Percentiles rank a stretch among this genome's conserved stretches.
Conservation (phyloP, 1,284 basidiomycete genomes). For the Trametes pubescens region DNA sequence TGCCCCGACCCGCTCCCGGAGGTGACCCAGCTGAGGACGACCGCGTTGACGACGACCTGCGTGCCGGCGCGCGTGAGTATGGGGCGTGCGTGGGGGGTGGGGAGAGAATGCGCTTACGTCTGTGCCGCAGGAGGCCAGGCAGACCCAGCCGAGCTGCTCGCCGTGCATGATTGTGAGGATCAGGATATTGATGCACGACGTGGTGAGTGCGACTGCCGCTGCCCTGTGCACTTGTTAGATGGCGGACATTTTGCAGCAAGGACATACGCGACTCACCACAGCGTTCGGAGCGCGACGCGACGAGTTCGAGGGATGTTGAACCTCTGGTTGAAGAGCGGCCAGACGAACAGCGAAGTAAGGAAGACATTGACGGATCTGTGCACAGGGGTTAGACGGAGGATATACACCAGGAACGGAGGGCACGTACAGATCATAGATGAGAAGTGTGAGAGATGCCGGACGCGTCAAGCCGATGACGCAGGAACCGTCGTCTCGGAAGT, state of each 20-base stretch:
- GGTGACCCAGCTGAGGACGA: slow-evolving; percentile 41
- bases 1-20: slow-evolving; percentile 22
- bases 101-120: slow-evolving; percentile 46
- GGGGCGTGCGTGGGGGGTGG: too few relatives aligned
- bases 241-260: too few relatives aligned
- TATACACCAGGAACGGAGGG: slow-evolving; percentile 11
- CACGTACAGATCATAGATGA: slow-evolving; percentile 51
- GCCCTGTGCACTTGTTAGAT: slow-evolving; percentile 42
- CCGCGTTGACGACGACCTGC: slow-evolving; percentile 39
- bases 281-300: slow-evolving; percentile 49
- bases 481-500: slow-evolving; percentile 44
- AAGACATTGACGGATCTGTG: slow-evolving; percentile 50
- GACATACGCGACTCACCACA: slow-evolving; percentile 43
- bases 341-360: slow-evolving; percentile 56
- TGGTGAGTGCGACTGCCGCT: slow-evolving; percentile 53
- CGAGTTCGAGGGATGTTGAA: slow-evolving; percentile 47
- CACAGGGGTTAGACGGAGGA: neutral
- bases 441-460: slow-evolving; percentile 49
- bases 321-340: slow-evolving; percentile 50
- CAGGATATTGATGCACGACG: slow-evolving; percentile 54
- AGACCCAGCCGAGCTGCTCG: slow-evolving; percentile 60
- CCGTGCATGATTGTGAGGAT: slow-evolving; percentile 59
- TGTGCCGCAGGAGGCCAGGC: slow-evolving; percentile 58
- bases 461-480: slow-evolving; percentile 55
- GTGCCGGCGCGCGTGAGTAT: too few relatives aligned